Evolutionary conservation across 2,329 filamentous ascomycete genomes (phyloP).

Genomic region (Colletotrichum navitas): DNA sequence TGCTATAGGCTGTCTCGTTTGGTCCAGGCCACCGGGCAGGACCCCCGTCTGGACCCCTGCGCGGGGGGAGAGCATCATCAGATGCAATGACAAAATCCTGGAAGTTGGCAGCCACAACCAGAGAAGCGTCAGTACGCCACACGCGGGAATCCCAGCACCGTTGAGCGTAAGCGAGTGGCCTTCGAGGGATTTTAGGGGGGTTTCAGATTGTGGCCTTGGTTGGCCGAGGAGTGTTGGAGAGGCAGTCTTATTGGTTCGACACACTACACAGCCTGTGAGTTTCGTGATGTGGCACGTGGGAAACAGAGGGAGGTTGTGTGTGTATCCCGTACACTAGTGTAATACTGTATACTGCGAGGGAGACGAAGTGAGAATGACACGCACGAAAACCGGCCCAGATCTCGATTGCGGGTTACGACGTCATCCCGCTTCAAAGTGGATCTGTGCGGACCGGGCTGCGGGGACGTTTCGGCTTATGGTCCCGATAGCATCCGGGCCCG

Average conservation of each 20-base stretch:
- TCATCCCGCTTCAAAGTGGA: conserved; percentile 28
- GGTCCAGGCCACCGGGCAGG: conserved; percentile 18
- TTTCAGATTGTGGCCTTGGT: conserved; percentile 10
- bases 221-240: not conserved
- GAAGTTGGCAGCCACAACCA: conserved; percentile 40
- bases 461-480: not conserved
- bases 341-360: not conserved
- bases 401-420: conserved; percentile 39
- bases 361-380: conserved; percentile 1
- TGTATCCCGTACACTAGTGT: not conserved
- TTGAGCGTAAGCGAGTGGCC: not conserved
- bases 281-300: conserved; percentile 21
- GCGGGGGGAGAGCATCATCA: conserved; percentile 19
- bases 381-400: conserved; percentile 29
- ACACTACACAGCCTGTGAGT: conserved; percentile 5
- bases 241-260: not conserved
- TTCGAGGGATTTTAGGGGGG: not conserved
- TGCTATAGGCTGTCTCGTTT: conserved; percentile 34
- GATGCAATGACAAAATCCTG: conserved; percentile 29
- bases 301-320: not conserved
- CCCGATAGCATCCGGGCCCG: not conserved
- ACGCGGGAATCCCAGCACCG: not conserved
- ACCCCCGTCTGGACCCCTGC: conserved; percentile 36
- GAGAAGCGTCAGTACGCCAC: conserved; percentile 26
- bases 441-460: conserved; percentile 10